A percentile compares a stretch with the other conserved stretches of the same genome.
phyloP scores from a whole-genome alignment of 1,139 yeast genomes.

The Torulaspora pretoriensis region DNA sequence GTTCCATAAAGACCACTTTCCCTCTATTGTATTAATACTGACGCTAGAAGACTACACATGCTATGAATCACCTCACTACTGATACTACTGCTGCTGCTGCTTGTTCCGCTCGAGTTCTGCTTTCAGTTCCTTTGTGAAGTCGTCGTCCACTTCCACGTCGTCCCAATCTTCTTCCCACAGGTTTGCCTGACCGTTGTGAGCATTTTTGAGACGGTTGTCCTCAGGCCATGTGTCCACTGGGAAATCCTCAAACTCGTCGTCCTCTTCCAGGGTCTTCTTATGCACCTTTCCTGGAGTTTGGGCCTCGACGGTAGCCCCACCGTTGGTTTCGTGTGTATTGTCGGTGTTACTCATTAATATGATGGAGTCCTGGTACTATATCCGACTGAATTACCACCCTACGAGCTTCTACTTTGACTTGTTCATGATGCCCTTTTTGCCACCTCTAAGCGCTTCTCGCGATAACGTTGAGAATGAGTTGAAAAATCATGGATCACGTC shows the following conservation, averaged over 20 bases:
- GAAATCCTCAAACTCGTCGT: constrained; percentile 93
- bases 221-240: constrained; percentile 74
- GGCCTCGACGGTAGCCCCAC: background rate
- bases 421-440: constrained; percentile 5
- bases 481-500: background rate
- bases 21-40: background rate
- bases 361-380: background rate
- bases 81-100: constrained; percentile 8
- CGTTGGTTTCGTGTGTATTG: constrained; percentile 4
- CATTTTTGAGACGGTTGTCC: constrained; percentile 40
- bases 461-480: background rate
- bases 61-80: background rate
- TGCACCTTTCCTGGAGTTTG: constrained; percentile 6
- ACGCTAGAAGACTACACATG: constrained; percentile 1
- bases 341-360: constrained; percentile 4
- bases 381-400: too few relatives aligned
- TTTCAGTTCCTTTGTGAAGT: constrained; percentile 67
- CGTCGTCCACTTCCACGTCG: constrained; percentile 84
- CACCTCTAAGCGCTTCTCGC: constrained; percentile 6
- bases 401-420: background rate
- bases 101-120: constrained; percentile 37
- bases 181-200: constrained; percentile 41
- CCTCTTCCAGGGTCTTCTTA: constrained; percentile 68
- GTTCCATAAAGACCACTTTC: background rate
- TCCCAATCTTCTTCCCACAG: constrained; percentile 98